Conservation (phyloP, 169 alveolate genomes). For the Perkinsus marinus region DNA sequence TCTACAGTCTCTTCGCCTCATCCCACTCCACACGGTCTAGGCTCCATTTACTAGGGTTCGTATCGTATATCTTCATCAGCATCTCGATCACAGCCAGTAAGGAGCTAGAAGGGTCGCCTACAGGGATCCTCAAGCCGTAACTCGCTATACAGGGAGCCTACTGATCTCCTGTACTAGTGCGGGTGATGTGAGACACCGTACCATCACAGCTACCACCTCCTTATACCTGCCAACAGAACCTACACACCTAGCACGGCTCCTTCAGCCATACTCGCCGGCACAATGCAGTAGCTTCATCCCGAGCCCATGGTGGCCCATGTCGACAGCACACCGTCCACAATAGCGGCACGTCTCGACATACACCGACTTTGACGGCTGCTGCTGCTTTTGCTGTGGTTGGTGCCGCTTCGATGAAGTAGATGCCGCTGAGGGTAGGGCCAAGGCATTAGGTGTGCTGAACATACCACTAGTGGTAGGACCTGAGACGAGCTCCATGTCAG, state of each 20-base stretch:
- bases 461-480: too few relatives aligned
- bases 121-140: not conserved
- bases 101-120: not conserved
- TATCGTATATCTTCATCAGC: not conserved
- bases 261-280: not conserved
- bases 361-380: not conserved
- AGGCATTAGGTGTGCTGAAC: not conserved
- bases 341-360: not conserved
- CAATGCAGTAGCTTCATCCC: not conserved
- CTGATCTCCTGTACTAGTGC: not conserved
- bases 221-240: not conserved
- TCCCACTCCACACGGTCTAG: not conserved
- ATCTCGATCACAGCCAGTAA: not conserved
- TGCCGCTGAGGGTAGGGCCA: not conserved
- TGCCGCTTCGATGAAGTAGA: not conserved
- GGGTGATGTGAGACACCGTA: not conserved
- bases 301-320: not conserved
- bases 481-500: too few relatives aligned
- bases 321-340: not conserved
- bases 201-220: not conserved
- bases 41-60: not conserved
- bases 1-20: not conserved
- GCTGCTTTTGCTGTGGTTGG: not conserved
- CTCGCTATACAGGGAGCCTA: not conserved
- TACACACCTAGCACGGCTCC: not conserved